Evolutionary conservation across 495 filamentous ascomycete genomes (phyloP), one percentile per base, ranked within the genome.

Genomic region (Aspergillus saccharolyticus): DNA sequence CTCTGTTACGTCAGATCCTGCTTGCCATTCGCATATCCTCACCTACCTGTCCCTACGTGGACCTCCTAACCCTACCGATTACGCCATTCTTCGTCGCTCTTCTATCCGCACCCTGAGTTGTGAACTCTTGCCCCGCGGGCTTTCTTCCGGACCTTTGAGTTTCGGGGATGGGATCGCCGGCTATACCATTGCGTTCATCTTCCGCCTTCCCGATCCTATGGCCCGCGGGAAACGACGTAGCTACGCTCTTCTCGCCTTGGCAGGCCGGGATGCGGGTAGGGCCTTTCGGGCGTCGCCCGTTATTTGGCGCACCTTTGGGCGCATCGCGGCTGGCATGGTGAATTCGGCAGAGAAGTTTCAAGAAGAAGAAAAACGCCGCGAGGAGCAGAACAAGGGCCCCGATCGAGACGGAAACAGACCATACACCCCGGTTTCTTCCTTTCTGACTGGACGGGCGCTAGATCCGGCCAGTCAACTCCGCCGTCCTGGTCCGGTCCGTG

Each of bases 131-230:
- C 92, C 93, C 4, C 87, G 86, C 16, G 83, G 86, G 53, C 80
- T 85, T 19, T 83, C 85, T 1, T 84, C 85, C 16, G 91, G 92
- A 0, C 89, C 89, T 12, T 80, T 97, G 43, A 90, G 89, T 63
- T 97, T 96, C 60, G 91, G 91, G 21, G 91, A 96, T 62, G 80
- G 86, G 3, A 72, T 80, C 0, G 84, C 87, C 3, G 93, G 92
- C 45, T 95, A 93, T 72, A 96, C 92, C 3, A 93, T 93, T 12
- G 92, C 92, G 56, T 96, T 89, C 69, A 87, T 95, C 63, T 96
- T 97, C 68, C 89, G 90, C 20, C 86, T 96, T 10, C 85, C 87
- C 17, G 92, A 97, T 67, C 81, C 91, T 19, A 87, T 91, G 73
- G 91, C 92, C 17, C 90, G 92, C 39, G 92, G 92, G 44, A 85